Conservation (phyloP, 768 basidiomycete species). For the Kwoniella bestiolae region DNA sequence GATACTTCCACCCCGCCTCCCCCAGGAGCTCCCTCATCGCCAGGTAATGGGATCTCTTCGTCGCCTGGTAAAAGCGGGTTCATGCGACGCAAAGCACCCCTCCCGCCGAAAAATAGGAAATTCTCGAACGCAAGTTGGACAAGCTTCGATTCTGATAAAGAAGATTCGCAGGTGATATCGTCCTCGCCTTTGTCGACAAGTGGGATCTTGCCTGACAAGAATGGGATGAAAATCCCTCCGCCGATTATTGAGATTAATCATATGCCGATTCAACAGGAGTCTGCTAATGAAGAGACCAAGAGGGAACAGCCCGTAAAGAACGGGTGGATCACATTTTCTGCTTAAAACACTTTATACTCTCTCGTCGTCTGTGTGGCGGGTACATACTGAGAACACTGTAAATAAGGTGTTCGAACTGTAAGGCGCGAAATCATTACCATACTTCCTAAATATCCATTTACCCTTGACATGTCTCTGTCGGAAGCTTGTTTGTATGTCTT, state of each 20-base stretch:
- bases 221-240: constrained; percentile 35
- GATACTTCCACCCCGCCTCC: constrained; percentile 22
- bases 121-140: constrained; percentile 25
- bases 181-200: neutral
- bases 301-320: constrained; percentile 1
- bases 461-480: no score
- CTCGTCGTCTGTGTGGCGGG: no score
- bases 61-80: neutral
- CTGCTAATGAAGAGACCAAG: neutral
- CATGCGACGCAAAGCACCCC: constrained; percentile 37
- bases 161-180: neutral
- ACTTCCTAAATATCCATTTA: no score
- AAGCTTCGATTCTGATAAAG: constrained; percentile 23
- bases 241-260: constrained; percentile 47
- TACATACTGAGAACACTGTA: no score
- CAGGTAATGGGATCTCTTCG: neutral
- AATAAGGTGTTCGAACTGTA: no score
- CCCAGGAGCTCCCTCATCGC: neutral
- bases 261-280: constrained; percentile 10
- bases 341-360: neutral
- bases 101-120: constrained; percentile 30
- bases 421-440: no score
- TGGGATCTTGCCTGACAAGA: constrained; percentile 30
- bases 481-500: no score
- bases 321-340: constrained; percentile 10